These are phyloP conservation scores for Penicillium rolfsii DNA, from an alignment of 2,329 filamentous ascomycete genomes.

Conservation along the genomic window DNA sequence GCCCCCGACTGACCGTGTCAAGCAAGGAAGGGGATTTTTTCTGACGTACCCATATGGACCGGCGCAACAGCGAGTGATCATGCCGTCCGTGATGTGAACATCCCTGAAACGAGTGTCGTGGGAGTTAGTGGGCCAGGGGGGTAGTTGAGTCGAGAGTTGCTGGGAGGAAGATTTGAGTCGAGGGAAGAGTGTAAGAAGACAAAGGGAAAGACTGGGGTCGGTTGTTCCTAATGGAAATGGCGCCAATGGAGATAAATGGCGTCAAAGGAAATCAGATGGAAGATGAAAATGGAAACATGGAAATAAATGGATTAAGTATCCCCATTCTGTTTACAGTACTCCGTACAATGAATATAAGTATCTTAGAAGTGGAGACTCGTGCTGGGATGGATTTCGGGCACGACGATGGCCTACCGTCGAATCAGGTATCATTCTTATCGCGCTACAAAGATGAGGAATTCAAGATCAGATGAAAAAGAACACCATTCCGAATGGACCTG, in stretches of 20 bases:
- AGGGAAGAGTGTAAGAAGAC: background rate
- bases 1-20: slow-evolving; percentile 1
- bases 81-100: slow-evolving; percentile 10
- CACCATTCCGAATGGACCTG: background rate
- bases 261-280: background rate
- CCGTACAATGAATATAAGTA: background rate
- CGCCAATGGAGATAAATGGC: background rate
- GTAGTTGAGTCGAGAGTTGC: background rate
- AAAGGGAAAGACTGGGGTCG: slow-evolving; percentile 10
- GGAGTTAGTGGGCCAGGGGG: background rate
- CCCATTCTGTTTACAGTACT: background rate
- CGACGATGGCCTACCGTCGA: slow-evolving; percentile 1
- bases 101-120: slow-evolving; percentile 5
- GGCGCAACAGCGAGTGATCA: slow-evolving; percentile 6
- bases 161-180: background rate
- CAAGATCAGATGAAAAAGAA: background rate
- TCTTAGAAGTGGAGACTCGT: slow-evolving; percentile 1
- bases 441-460: background rate
- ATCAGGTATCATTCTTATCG: background rate
- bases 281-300: background rate
- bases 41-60: slow-evolving; percentile 21
- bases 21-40: slow-evolving; percentile 6
- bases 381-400: slow-evolving; percentile 7
- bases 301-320: background rate
- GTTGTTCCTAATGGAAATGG: background rate